Conservation (phyloP, 1,284 basidiomycete genomes). For the Xerocomus cyaneibrunnescens region DNA sequence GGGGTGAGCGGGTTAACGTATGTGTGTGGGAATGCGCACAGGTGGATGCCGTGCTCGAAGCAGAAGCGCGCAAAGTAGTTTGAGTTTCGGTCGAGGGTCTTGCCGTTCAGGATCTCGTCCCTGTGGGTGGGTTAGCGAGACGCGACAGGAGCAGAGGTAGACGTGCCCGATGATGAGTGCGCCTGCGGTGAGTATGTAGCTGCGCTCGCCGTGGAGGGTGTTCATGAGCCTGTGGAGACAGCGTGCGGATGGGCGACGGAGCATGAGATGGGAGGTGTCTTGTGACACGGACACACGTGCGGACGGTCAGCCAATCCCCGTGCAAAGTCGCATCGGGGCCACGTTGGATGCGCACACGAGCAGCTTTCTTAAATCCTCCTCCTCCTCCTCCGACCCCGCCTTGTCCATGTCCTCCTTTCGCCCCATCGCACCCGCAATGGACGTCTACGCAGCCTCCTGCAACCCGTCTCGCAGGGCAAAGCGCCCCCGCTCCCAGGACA, state of each 20-base stretch:
- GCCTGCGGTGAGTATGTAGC: constrained; percentile 41
- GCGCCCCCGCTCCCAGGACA: constrained; percentile 33
- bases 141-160: rapidly evolving
- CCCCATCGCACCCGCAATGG: constrained; percentile 33
- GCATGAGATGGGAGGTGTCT: neutral
- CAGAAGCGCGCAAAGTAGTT: constrained; percentile 84
- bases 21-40: constrained; percentile 51
- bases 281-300: neutral
- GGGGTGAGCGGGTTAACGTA: neutral
- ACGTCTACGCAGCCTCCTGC: constrained; percentile 48
- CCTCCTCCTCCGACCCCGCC: no score
- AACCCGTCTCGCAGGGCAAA: constrained; percentile 62
- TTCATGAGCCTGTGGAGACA: no score
- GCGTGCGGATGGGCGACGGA: neutral
- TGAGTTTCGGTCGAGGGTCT: constrained; percentile 86
- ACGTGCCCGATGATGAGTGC: constrained; percentile 72
- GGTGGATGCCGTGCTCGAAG: constrained; percentile 83
- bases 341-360: no score
- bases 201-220: no score
- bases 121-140: constrained; percentile 36
- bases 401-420: constrained; percentile 14
- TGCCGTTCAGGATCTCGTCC: constrained; percentile 84
- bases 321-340: neutral
- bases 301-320: neutral
- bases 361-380: constrained; percentile 2